phyloP scores from a whole-genome alignment of 2,329 filamentous ascomycete genomes.

The Monilinia fructicola region DNA sequence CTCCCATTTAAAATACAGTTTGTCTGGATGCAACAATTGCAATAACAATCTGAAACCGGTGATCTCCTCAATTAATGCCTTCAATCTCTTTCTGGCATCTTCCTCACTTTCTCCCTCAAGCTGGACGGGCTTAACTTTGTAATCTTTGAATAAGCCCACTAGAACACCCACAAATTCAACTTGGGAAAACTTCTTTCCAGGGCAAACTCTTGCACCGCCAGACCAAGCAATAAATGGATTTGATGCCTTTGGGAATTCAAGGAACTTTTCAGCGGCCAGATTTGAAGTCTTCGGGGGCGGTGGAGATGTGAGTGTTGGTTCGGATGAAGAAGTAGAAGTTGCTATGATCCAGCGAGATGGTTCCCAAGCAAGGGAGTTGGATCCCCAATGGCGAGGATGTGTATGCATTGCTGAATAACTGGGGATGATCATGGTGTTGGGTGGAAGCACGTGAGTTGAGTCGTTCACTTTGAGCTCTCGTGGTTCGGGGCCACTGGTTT shows the following conservation, averaged over 20 bases:
- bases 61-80: neutral
- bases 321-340: neutral
- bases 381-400: conserved; percentile 12
- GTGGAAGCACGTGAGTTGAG: neutral
- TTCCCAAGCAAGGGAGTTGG: conserved; percentile 14
- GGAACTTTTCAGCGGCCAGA: neutral
- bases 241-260: neutral
- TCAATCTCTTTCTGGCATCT: neutral
- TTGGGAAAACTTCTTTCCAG: neutral
- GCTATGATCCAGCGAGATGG: conserved; percentile 9
- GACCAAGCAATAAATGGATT: neutral
- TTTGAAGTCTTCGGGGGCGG: neutral
- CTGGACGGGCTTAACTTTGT: neutral
- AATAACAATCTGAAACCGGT: neutral
- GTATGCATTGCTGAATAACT: conserved; percentile 19
- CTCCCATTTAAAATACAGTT: neutral
- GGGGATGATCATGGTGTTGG: conserved; percentile 3
- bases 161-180: neutral
- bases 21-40: neutral
- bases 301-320: neutral
- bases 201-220: neutral
- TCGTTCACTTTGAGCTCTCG: neutral
- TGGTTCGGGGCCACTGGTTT: neutral
- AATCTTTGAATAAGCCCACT: neutral
- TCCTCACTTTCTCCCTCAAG: neutral